Percentiles rank a stretch among this genome's conserved stretches.
Conservation (phyloP, 129 eudicot species). For the Ambrosia trifida region DNA sequence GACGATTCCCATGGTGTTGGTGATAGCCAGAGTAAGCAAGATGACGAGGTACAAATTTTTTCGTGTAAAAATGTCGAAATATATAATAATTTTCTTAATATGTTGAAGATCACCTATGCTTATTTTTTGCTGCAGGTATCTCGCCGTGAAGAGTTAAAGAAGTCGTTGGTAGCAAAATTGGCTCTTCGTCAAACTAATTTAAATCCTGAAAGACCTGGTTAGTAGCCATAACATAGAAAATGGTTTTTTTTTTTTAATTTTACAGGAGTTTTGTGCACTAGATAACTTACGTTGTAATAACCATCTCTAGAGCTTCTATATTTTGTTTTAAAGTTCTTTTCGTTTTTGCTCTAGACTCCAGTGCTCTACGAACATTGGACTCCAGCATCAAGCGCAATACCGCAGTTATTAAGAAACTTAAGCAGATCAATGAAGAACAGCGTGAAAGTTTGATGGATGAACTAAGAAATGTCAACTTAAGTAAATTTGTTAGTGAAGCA, state of each 20-base stretch:
- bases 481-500: slow-evolving; percentile 97
- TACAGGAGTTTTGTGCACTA: background rate
- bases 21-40: slow-evolving; percentile 66
- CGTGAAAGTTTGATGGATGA: slow-evolving; percentile 94
- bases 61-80: slow-evolving; percentile 8
- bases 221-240: slow-evolving; percentile 28
- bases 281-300: slow-evolving; percentile 1
- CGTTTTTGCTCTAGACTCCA: slow-evolving; percentile 53
- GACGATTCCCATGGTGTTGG: slow-evolving; percentile 63
- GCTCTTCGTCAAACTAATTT: slow-evolving; percentile 77
- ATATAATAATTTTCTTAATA: background rate
- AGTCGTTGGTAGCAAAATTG: slow-evolving; percentile 67
- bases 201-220: slow-evolving; percentile 91
- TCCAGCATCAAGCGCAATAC: slow-evolving; percentile 98
- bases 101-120: background rate
- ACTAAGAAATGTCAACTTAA: slow-evolving; percentile 77
- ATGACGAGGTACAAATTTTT: slow-evolving; percentile 53
- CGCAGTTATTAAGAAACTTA: slow-evolving; percentile 89
- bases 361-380: slow-evolving; percentile 79
- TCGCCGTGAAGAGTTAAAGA: slow-evolving; percentile 84
- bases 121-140: slow-evolving; percentile 57
- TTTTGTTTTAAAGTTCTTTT: background rate
- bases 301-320: background rate
- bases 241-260: background rate
- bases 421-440: slow-evolving; percentile 93